A percentile compares a stretch with the other conserved stretches of the same genome.
These are phyloP conservation scores for Raphanus raphanistrum DNA, from an alignment of 345 rosid genomes.

Conservation along the genomic window DNA sequence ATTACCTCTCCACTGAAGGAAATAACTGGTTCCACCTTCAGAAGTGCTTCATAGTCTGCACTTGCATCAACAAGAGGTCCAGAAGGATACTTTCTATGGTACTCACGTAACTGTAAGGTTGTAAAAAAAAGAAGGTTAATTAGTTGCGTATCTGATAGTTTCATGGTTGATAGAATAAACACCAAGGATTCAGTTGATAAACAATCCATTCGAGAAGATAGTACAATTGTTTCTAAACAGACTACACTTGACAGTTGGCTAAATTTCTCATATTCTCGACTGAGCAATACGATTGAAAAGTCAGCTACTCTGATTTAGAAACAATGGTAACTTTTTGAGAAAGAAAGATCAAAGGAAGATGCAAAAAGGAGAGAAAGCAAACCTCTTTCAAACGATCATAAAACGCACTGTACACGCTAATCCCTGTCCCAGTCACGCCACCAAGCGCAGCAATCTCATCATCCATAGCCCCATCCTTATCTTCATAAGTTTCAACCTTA, in stretches of 20 bases:
- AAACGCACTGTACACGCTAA: conserved; percentile 75
- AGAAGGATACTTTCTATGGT: conserved; percentile 83
- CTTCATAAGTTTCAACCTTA: conserved; percentile 84
- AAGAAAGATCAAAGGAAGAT: too few relatives aligned
- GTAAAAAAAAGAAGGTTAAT: neutral
- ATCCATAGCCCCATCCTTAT: conserved; percentile 78
- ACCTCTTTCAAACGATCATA: conserved; percentile 97
- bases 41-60: conserved; percentile 68
- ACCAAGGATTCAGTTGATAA: neutral
- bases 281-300: too few relatives aligned
- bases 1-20: conserved; percentile 93
- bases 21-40: conserved; percentile 77
- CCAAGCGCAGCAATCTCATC: conserved; percentile 95
- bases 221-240: too few relatives aligned
- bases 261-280: too few relatives aligned
- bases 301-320: too few relatives aligned
- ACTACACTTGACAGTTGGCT: neutral
- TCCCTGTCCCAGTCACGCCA: conserved; percentile 72
- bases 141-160: neutral
- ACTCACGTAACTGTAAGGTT: conserved; percentile 53
- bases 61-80: conserved; percentile 71
- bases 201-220: neutral
- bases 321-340: too few relatives aligned
- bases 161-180: too few relatives aligned
- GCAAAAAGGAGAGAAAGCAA: neutral